These are phyloP conservation scores for Chalciporus sphaerocephalus DNA, from an alignment of 768 basidiomycete species.

Conservation along the genomic window DNA sequence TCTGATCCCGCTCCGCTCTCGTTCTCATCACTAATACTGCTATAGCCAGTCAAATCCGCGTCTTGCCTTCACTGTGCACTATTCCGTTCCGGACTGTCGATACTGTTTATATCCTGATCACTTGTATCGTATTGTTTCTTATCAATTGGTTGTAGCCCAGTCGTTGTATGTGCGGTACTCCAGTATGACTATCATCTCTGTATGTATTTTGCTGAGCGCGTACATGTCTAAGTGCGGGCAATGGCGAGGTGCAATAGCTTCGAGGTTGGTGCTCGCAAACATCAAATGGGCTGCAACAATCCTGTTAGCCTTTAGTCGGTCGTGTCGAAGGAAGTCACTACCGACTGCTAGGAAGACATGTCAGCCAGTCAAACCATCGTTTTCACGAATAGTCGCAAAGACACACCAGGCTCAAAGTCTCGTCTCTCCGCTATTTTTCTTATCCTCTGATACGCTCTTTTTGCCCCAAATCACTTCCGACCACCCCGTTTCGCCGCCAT, in stretches of 20 bases:
- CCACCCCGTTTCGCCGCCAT: constrained; percentile 38
- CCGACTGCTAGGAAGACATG: constrained; percentile 8
- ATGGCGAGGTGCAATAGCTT: background rate
- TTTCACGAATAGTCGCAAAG: background rate
- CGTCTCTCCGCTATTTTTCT: constrained; percentile 36
- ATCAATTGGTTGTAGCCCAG: background rate
- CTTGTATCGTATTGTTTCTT: constrained; percentile 2
- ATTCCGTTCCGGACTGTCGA: constrained; percentile 1
- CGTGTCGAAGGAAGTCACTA: background rate
- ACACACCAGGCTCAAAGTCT: constrained; percentile 39
- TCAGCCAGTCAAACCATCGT: background rate
- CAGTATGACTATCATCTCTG: constrained; percentile 6
- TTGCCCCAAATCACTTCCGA: constrained; percentile 47
- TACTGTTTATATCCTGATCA: constrained; percentile 6
- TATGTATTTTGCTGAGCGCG: background rate
- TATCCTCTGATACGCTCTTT: constrained; percentile 16
- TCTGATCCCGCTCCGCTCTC: background rate
- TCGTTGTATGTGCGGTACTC: constrained; percentile 1
- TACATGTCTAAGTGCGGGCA: too few relatives aligned
- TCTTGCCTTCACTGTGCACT: background rate
- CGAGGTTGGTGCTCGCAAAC: background rate
- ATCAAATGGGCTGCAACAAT: background rate
- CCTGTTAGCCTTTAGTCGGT: background rate
- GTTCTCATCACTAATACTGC: background rate
- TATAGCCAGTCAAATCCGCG: constrained; percentile 2